phyloP scores from a whole-genome alignment of 768 basidiomycete species.

The Epithele typhae region DNA sequence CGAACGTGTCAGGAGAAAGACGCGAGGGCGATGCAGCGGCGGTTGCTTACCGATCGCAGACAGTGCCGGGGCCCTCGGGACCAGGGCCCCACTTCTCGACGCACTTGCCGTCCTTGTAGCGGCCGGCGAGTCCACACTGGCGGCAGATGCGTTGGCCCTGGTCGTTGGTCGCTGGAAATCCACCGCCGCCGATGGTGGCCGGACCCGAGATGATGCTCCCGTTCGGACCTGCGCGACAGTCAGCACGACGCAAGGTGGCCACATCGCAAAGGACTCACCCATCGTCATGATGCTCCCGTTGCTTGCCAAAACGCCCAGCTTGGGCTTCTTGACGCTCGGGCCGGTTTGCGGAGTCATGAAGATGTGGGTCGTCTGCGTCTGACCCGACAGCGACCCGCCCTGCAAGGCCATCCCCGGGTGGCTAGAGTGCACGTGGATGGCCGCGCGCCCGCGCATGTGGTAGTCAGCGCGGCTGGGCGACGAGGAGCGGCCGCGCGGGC shows the following conservation, averaged over 20 bases:
- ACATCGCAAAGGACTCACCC: constrained; percentile 9
- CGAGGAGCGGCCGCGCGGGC: constrained; percentile 18
- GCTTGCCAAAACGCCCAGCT: constrained; percentile 22
- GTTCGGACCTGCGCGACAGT: constrained; percentile 15
- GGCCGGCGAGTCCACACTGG: constrained; percentile 66
- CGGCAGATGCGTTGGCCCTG: constrained; percentile 73
- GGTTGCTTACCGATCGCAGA: constrained; percentile 63
- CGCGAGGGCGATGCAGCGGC: neutral
- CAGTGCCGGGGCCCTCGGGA: constrained; percentile 78
- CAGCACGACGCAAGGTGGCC: too few species aligned
- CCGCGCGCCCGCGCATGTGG: constrained; percentile 16
- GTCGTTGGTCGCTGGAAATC: constrained; percentile 31
- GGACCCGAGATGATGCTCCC: constrained; percentile 22
- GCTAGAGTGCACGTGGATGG: constrained; percentile 10
- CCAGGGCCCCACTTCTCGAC: constrained; percentile 89
- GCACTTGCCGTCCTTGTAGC: constrained; percentile 82
- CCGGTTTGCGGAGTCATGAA: constrained; percentile 73
- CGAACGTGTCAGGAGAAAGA: neutral
- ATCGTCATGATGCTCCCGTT: constrained; percentile 22
- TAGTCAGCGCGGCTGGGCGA: constrained; percentile 19
- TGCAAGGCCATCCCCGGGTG: too few species aligned
- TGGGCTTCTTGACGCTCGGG: constrained; percentile 64
- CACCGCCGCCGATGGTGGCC: constrained; percentile 24
- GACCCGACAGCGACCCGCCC: constrained; percentile 19
- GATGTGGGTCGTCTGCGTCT: constrained; percentile 56